These are phyloP conservation scores for Pseudogymnoascus sp. DNA, from an alignment of 2,329 filamentous ascomycete genomes.

Conservation along the genomic window DNA sequence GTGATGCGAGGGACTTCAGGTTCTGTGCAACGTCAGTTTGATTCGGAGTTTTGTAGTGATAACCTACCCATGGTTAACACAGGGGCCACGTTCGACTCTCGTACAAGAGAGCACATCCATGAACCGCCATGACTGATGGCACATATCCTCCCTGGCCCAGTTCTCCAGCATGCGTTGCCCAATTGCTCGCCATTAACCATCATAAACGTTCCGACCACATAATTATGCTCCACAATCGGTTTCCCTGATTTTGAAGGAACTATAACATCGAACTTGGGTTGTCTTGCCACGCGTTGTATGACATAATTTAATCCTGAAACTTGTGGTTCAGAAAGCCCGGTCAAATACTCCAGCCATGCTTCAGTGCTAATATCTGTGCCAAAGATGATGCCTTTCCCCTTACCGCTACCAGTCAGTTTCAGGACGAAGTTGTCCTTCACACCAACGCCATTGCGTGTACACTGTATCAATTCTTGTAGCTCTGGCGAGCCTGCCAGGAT, in stretches of 20 bases:
- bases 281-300: constrained; percentile 15
- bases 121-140: constrained; percentile 17
- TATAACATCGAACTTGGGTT: constrained; percentile 19
- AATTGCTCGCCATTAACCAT: constrained; percentile 22
- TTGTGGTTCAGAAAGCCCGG: constrained; percentile 13
- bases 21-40: background rate
- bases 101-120: constrained; percentile 13
- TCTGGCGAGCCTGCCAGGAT: constrained; percentile 24
- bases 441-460: background rate
- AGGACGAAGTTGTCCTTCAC: constrained; percentile 21
- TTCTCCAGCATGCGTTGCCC: constrained; percentile 24
- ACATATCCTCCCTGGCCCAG: constrained; percentile 21
- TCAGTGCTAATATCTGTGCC: constrained; percentile 8
- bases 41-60: background rate
- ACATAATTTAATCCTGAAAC: constrained; percentile 18
- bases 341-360: constrained; percentile 21
- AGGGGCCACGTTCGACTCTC: background rate
- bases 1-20: constrained; percentile 4
- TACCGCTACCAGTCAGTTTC: constrained; percentile 12
- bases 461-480: constrained; percentile 16
- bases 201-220: constrained; percentile 25
- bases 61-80: background rate
- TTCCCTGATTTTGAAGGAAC: constrained; percentile 13
- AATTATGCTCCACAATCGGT: constrained; percentile 11
- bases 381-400: constrained; percentile 12